phyloP scores from a whole-genome alignment of 305 asterid species.

The Vinca major region DNA sequence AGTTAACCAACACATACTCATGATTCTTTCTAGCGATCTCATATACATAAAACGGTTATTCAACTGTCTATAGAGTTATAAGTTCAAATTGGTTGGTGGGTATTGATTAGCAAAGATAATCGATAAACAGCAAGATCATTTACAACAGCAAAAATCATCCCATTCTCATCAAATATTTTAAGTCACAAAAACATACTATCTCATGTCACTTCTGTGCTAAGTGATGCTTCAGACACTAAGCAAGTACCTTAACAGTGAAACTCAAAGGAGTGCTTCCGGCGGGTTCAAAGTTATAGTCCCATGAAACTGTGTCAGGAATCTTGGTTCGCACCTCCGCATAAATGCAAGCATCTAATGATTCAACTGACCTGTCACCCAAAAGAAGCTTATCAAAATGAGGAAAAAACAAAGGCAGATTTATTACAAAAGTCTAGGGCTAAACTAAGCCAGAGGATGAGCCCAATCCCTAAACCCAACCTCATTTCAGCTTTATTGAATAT shows the following conservation, averaged over 20 bases:
- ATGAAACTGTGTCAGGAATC: constrained; percentile 82
- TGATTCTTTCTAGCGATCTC: not conserved
- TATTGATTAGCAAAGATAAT: not conserved
- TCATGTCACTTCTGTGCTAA: constrained; percentile 2
- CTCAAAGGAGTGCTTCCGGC: constrained; percentile 80
- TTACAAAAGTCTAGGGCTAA: not conserved
- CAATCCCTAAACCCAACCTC: not conserved
- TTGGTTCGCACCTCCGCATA: constrained; percentile 83
- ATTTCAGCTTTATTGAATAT: not conserved
- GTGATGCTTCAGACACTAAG: constrained; percentile 15
- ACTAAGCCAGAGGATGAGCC: not conserved
- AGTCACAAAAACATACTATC: not conserved
- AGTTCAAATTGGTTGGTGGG: not conserved
- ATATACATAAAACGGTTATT: not conserved
- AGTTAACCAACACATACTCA: not conserved
- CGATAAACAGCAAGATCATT: not conserved
- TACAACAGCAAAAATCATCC: not conserved
- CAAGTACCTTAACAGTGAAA: constrained; percentile 81
- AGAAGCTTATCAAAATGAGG: not conserved
- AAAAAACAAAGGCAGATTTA: constrained; percentile 3
- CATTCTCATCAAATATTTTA: not conserved
- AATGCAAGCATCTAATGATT: constrained; percentile 65
- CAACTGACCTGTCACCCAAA: constrained; percentile 51
- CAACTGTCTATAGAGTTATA: not conserved
- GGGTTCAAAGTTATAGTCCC: constrained; percentile 96